Percentiles rank a stretch among this genome's conserved stretches.
phyloP scores from a whole-genome alignment of 306 rosid species.

The Leucaena leucocephala region DNA sequence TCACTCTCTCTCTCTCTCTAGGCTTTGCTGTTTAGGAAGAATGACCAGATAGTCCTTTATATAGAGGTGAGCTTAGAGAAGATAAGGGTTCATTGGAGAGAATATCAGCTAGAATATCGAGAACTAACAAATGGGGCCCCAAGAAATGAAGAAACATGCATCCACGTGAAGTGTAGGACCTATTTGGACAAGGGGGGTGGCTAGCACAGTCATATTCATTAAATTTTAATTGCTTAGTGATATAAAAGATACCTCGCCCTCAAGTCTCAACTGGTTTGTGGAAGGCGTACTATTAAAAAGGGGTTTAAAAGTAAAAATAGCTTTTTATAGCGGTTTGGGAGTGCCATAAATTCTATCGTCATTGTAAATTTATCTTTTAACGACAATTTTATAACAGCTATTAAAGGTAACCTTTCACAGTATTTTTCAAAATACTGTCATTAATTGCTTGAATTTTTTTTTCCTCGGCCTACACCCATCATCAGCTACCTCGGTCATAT shows the following conservation, averaged over 20 bases:
- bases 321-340: no score
- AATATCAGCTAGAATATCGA: constrained; percentile 21
- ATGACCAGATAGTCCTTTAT: constrained; percentile 25
- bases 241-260: constrained; percentile 7
- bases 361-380: no score
- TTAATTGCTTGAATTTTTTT: no score
- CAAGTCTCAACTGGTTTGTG: constrained; percentile 21
- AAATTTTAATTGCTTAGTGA: constrained; percentile 39
- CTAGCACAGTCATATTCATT: constrained; percentile 43
- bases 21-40: constrained; percentile 21
- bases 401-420: no score
- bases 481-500: no score
- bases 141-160: constrained; percentile 29
- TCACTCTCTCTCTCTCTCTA: constrained; percentile 23
- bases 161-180: constrained; percentile 52
- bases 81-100: background rate
- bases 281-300: no score
- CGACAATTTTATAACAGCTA: no score
- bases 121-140: constrained; percentile 5
- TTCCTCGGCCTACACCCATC: no score
- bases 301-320: no score
- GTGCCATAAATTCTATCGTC: no score
- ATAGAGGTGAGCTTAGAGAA: constrained; percentile 36
- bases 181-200: constrained; percentile 24
- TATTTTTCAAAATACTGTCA: no score